Evolutionary conservation across 2,329 filamentous ascomycete species (phyloP), one percentile per base, ranked within the genome.

Genomic region (Cytospora paraplurivora): DNA sequence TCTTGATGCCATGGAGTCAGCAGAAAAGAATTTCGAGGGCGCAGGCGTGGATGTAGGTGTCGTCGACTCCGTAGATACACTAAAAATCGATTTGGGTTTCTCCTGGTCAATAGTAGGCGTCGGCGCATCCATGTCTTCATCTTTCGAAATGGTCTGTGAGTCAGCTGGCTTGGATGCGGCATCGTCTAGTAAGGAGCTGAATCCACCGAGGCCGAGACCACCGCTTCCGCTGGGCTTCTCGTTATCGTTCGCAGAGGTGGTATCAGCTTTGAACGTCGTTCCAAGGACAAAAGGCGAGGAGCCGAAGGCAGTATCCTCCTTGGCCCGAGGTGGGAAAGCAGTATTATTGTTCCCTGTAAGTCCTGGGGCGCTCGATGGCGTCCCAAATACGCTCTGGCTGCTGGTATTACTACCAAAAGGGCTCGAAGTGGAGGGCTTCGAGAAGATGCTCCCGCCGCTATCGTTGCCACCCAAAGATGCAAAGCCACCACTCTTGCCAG

Each of bases 201-300:
- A 90, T 11, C 77, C 81, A 59, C 77, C 78, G 21, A 66, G 64
- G n/a, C 85, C 84, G 70, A 91, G 90, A 13, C 78, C 78, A n/a
- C 76, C 74, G 21, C 73, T 69, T 27, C 74, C 72, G 27, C 75
- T 72, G 17, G 82, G 76, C 66, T 83, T 84, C 10, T 82, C 79
- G 41, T 81, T 75, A 63, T 88, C 85, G 32, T 89, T 82, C 63
- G 85, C 86, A 1, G 84, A 80, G 52, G 81, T 80, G 7, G 84
- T 81, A 67, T 91, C 88, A 10, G 82, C 80, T 70, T 87, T 86
- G 76, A 92, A 92, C 1, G 85, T 87, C 35, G 85, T 88, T 47
- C 83, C 82, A 17, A 92, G 78, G 68, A 89, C 88, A 76, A 92
- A 92, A 0, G 84, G 82, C 17, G 78, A 75, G n/a, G 80, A 80